Evolutionary conservation across 2,329 filamentous ascomycete species (phyloP).

Genomic region (Aspergillus ibericus): DNA sequence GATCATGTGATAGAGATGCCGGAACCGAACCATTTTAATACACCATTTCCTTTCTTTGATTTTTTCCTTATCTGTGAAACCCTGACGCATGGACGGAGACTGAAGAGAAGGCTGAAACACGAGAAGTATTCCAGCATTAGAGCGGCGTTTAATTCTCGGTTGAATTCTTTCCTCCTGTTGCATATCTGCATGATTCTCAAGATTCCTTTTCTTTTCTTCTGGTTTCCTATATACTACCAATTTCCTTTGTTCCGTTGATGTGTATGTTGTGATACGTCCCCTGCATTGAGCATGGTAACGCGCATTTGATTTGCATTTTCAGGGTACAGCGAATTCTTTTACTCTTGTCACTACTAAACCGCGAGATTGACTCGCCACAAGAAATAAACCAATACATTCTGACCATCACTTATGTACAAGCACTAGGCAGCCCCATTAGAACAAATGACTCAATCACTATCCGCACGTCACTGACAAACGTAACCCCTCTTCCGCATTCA

Average conservation of each 20-base stretch:
- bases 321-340: constrained; percentile 19
- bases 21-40: constrained; percentile 24
- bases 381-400: too few relatives aligned
- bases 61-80: constrained; percentile 12
- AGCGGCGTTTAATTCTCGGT: constrained; percentile 25
- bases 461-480: too few relatives aligned
- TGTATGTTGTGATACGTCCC: constrained; percentile 73
- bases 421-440: too few relatives aligned
- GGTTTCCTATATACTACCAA: constrained; percentile 2
- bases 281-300: constrained; percentile 18
- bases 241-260: constrained; percentile 58
- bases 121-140: constrained; percentile 28
- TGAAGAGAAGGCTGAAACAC: constrained; percentile 19
- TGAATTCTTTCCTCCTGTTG: constrained; percentile 11
- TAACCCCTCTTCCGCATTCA: too few relatives aligned
- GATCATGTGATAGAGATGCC: constrained; percentile 43
- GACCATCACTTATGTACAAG: too few relatives aligned
- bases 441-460: too few relatives aligned
- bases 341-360: neutral
- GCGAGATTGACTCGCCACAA: too few relatives aligned
- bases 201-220: constrained; percentile 8
- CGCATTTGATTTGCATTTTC: constrained; percentile 22
- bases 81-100: constrained; percentile 7
- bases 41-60: constrained; percentile 15
- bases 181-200: constrained; percentile 20